Conservation (phyloP, 441 rosid species). For the Dalechampia spathulata region DNA sequence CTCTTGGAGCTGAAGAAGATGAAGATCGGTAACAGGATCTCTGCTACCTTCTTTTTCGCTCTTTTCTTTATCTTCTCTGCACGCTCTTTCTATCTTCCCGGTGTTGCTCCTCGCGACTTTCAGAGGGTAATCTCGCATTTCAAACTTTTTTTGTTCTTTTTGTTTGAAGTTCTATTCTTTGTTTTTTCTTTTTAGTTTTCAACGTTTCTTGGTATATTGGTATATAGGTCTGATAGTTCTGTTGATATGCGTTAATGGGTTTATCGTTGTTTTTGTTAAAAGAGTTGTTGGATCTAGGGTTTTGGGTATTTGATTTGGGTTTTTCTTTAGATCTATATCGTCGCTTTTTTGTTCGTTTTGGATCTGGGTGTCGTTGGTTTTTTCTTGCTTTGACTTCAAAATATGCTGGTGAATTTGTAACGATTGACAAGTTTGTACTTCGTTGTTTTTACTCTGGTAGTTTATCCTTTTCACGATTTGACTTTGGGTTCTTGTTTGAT, state of each 20-base stretch:
- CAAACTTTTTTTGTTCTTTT: not conserved
- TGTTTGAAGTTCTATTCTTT: not conserved
- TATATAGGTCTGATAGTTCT: not conserved
- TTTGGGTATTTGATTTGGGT: slow-evolving; percentile 14
- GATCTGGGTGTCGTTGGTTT: slow-evolving; percentile 11
- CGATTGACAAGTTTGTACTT: not conserved
- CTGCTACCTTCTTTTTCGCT: too few species aligned
- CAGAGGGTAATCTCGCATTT: slow-evolving; percentile 41
- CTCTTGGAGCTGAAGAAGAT: too few species aligned
- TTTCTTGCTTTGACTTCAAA: slow-evolving; percentile 5
- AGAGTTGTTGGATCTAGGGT: slow-evolving; percentile 32
- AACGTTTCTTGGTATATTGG: not conserved
- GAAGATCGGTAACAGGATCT: too few species aligned
- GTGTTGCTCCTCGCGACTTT: slow-evolving; percentile 88
- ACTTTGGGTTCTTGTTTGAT: too few species aligned
- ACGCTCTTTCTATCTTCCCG: slow-evolving; percentile 91
- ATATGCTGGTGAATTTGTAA: slow-evolving; percentile 11
- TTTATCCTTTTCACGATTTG: too few species aligned
- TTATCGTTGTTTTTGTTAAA: slow-evolving; percentile 4
- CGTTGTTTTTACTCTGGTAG: not conserved
- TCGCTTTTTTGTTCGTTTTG: slow-evolving; percentile 5
- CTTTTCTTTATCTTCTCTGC: too few species aligned
- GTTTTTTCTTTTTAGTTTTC: not conserved
- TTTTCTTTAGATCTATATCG: slow-evolving; percentile 11
- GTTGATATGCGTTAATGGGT: slow-evolving; percentile 1